Evolutionary conservation across 495 filamentous ascomycete genomes (phyloP).

Genomic region (Articulospora tetracladia): DNA sequence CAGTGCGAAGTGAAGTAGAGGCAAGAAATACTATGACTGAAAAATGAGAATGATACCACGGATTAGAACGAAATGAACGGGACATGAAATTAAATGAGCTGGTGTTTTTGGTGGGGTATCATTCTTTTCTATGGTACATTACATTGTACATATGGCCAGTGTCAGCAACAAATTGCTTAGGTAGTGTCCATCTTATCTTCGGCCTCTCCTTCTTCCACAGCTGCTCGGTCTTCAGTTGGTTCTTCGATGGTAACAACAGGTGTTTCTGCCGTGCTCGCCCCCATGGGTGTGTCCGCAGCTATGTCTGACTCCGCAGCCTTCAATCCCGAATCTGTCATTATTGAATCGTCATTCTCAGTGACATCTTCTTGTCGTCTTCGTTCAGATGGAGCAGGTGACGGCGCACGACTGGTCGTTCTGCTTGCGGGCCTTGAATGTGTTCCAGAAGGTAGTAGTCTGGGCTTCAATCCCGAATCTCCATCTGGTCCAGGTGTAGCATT

Average conservation of each 20-base stretch:
- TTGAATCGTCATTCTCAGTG: conserved; percentile 54
- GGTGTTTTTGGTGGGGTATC: conserved; percentile 27
- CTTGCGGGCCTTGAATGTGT: conserved; percentile 22
- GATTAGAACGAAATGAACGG: conserved; percentile 4
- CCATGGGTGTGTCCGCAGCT: conserved; percentile 25
- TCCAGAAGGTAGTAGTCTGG: conserved; percentile 12
- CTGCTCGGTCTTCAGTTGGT: conserved; percentile 24
- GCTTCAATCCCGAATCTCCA: conserved; percentile 21
- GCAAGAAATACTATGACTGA: not conserved
- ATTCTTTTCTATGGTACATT: conserved; percentile 21
- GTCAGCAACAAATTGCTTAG: conserved; percentile 5
- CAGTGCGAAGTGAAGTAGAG: conserved; percentile 6
- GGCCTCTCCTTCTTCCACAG: conserved; percentile 19
- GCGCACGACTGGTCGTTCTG: conserved; percentile 23
- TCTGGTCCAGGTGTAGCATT: conserved; percentile 67
- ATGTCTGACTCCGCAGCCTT: conserved; percentile 11
- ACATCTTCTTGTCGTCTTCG: conserved; percentile 34
- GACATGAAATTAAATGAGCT: conserved; percentile 8
- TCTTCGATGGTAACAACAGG: conserved; percentile 50
- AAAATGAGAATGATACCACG: conserved; percentile 24
- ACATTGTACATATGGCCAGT: conserved; percentile 13
- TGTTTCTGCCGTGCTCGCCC: conserved; percentile 39
- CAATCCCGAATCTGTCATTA: conserved; percentile 18
- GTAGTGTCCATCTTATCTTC: conserved; percentile 72
- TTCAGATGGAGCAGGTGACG: conserved; percentile 25